These are phyloP conservation scores for Entoloma clypeatum DNA, from an alignment of 1,284 basidiomycete genomes.

Conservation along the genomic window DNA sequence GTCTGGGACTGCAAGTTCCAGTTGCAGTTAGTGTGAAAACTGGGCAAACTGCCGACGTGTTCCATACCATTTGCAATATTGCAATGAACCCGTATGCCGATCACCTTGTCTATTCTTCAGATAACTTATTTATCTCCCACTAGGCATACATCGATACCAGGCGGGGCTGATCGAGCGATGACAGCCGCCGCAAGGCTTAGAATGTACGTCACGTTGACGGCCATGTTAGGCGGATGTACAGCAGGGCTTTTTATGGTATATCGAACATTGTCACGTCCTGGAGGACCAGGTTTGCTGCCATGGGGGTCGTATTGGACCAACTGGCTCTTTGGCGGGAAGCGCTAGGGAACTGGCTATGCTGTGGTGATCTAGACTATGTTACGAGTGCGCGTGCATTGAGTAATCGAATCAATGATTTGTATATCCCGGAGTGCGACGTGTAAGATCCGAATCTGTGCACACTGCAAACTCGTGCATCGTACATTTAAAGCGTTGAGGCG, in stretches of 20 bases:
- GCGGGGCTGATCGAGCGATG: constrained; percentile 71
- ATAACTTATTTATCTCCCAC: constrained; percentile 12
- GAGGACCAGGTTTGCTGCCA: constrained; percentile 44
- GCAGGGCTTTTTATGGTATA: constrained; percentile 67
- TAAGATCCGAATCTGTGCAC: constrained; percentile 41
- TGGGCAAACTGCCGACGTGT: constrained; percentile 85
- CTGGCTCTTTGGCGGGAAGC: constrained; percentile 55
- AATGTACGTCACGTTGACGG: constrained; percentile 66
- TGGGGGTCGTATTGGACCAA: constrained; percentile 56
- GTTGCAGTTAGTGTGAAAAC: constrained; percentile 88
- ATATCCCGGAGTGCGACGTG: constrained; percentile 33
- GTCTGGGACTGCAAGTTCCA: constrained; percentile 81
- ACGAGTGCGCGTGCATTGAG: background rate
- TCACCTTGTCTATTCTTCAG: constrained; percentile 5
- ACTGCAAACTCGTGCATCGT: constrained; percentile 29
- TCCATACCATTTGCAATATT: constrained; percentile 79
- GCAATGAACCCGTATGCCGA: constrained; percentile 79
- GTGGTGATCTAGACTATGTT: background rate
- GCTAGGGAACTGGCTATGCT: constrained; percentile 23
- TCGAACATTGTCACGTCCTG: constrained; percentile 61
- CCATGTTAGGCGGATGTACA: constrained; percentile 64
- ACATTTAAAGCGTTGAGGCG: constrained; percentile 21
- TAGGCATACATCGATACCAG: constrained; percentile 69
- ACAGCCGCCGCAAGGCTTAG: constrained; percentile 62
- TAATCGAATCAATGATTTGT: background rate